Evolutionary conservation across 2,329 filamentous ascomycete species (phyloP).

Genomic region (Botrytis cinerea): DNA sequence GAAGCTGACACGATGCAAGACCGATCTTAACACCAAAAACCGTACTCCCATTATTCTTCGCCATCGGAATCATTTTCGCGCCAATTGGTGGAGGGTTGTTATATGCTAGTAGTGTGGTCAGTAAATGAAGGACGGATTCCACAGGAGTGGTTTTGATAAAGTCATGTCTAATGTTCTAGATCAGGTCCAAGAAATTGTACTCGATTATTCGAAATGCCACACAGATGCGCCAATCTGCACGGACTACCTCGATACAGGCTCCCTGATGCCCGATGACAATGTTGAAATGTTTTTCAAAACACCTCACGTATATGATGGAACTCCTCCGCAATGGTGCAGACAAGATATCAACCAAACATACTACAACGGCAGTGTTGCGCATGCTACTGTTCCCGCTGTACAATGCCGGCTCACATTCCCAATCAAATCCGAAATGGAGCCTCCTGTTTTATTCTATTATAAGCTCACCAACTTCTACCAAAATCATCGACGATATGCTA

Average conservation of each 20-base stretch:
- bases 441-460: conserved; percentile 92
- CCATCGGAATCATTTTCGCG: conserved; percentile 87
- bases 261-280: conserved; percentile 5
- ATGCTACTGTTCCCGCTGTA: conserved; percentile 44
- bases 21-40: conserved; percentile 95
- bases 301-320: conserved; percentile 40
- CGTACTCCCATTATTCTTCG: conserved; percentile 87
- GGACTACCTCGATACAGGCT: conserved; percentile 50
- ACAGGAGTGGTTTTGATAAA: neutral
- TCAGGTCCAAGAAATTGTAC: conserved; percentile 70
- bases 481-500: conserved; percentile 95
- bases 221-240: conserved; percentile 54
- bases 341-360: conserved; percentile 46
- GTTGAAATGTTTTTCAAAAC: conserved; percentile 59
- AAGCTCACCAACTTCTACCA: conserved; percentile 98
- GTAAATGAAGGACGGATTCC: conserved; percentile 29
- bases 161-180: conserved; percentile 8
- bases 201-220: conserved; percentile 86
- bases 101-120: conserved; percentile 79
- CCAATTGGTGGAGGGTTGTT: conserved; percentile 86
- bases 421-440: conserved; percentile 74
- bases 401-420: conserved; percentile 75
- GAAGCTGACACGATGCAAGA: conserved; percentile 50
- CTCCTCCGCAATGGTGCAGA: conserved; percentile 31
- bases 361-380: conserved; percentile 34